A percentile compares a stretch with the other conserved stretches of the same genome.
Evolutionary conservation across 2,329 filamentous ascomycete genomes (phyloP).

Genomic region (Diaporthe ampelina): DNA sequence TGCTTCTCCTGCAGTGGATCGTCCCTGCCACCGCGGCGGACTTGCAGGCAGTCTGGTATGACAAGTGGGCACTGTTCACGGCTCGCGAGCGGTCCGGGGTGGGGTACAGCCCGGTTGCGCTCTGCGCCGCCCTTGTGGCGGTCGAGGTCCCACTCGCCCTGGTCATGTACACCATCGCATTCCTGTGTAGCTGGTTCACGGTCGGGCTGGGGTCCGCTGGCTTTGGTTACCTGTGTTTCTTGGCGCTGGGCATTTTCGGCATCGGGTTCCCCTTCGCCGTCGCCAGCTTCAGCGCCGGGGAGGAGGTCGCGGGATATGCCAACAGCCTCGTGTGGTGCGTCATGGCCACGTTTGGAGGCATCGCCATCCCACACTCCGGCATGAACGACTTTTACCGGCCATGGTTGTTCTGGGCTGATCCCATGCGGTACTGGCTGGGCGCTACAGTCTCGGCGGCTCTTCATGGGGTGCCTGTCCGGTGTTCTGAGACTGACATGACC

Average conservation of each 20-base stretch:
- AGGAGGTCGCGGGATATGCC: neutral
- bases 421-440: conserved; percentile 67
- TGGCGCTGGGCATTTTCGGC: conserved; percentile 3
- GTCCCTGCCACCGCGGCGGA: conserved; percentile 74
- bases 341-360: conserved; percentile 8
- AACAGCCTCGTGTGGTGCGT: conserved; percentile 12
- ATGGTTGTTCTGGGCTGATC: conserved; percentile 6
- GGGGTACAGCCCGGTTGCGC: conserved; percentile 59
- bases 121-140: neutral
- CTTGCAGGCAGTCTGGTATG: conserved; percentile 80
- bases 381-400: conserved; percentile 10
- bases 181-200: conserved; percentile 8
- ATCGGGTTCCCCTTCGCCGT: conserved; percentile 12
- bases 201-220: neutral
- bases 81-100: conserved; percentile 77
- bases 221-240: neutral
- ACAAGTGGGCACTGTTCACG: conserved; percentile 76
- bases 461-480: neutral
- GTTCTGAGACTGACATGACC: conserved; percentile 5
- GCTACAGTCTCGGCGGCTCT: conserved; percentile 63
- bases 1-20: conserved; percentile 79
- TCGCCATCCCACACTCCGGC: neutral
- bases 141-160: neutral
- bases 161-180: neutral
- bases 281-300: neutral